These are phyloP conservation scores for Picochlorum sp. DNA, from an alignment of 139 green algal genomes.

Conservation along the genomic window DNA sequence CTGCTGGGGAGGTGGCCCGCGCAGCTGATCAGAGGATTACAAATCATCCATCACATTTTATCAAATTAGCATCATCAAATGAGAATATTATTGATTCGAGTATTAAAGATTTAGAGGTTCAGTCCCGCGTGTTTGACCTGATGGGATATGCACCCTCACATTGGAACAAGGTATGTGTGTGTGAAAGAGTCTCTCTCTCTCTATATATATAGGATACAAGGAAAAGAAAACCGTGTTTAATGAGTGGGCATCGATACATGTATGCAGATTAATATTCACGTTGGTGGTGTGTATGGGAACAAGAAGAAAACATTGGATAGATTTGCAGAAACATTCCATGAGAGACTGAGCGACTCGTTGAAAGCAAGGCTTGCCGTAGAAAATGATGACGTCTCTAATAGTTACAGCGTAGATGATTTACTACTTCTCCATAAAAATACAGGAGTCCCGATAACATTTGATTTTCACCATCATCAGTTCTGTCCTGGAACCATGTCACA, in stretches of 20 bases:
- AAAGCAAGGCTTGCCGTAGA: constrained; percentile 47
- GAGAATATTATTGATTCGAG: constrained; percentile 19
- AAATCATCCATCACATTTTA: constrained; percentile 47
- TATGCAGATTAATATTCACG: constrained; percentile 57
- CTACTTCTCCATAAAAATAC: constrained; percentile 20
- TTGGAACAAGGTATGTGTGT: constrained; percentile 44
- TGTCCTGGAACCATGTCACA: constrained; percentile 26
- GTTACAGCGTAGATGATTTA: constrained; percentile 42
- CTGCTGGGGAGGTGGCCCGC: constrained; percentile 33
- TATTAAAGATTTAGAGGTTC: constrained; percentile 52
- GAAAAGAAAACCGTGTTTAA: too few relatives aligned
- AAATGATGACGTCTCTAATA: constrained; percentile 47
- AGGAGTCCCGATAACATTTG: constrained; percentile 51
- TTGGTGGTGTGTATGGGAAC: constrained; percentile 40
- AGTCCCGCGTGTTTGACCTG: constrained; percentile 48
- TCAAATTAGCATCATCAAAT: constrained; percentile 27
- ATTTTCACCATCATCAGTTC: constrained; percentile 61
- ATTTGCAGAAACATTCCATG: constrained; percentile 39
- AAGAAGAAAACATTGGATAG: constrained; percentile 41
- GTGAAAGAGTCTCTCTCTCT: background rate
- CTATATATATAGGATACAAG: too few relatives aligned
- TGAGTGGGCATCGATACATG: too few relatives aligned
- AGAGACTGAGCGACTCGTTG: constrained; percentile 31
- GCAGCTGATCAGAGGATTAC: constrained; percentile 44
- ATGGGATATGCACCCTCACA: constrained; percentile 46